Evolutionary conservation across 768 basidiomycete genomes (phyloP), one percentile per base, ranked within the genome.

Genomic region (Grammothele lineata): DNA sequence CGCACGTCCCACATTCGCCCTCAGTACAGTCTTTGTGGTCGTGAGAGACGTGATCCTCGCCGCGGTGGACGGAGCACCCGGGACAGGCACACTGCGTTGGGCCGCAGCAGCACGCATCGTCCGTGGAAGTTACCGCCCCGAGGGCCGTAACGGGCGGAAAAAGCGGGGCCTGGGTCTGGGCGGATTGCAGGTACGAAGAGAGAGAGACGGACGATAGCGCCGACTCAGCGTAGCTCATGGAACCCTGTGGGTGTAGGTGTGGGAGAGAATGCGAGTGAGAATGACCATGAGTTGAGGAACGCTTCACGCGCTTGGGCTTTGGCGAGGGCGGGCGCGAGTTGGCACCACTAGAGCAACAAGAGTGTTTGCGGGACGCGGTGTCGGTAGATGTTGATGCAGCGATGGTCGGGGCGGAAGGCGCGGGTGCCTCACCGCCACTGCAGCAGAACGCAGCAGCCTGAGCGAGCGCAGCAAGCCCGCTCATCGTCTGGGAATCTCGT

Each of bases 71-170:
- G 9, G 76, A 61, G 58, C 87, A 90, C 26, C 85, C 85, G 0
- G 85, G 85, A 63, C 87, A 90, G 12, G 73, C 73, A 57, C 87
- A 90, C 33, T 68, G 66, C 35, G 78, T 62, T 24, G 85, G 85
- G 58, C 87, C 88, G 7, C 81, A 84, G 59, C 87, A 89, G 2
- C 82, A 84, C 2, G 84, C 75, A 12, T 78, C 82, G 2, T 83
- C 81, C 11, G 83, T 62, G 4, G 82, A 81, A 18, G 69, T 67
- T 36, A 83, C 72, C 35, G 70, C 66, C 55, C 74, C 78, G 57
- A 84, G 74, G 1, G 84, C 74, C 12, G 83, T 81, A 63, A 87
- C 82, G 12, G 65, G 62, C 19, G 73, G 70, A 51, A 82, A 87
- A 14, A 69, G 61, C 12, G 35, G 35, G 15, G 78, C 78, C 21